Percentiles rank a stretch among this genome's conserved stretches.
phyloP scores from a whole-genome alignment of 768 basidiomycete species.

The Leccinum barrowsii region DNA sequence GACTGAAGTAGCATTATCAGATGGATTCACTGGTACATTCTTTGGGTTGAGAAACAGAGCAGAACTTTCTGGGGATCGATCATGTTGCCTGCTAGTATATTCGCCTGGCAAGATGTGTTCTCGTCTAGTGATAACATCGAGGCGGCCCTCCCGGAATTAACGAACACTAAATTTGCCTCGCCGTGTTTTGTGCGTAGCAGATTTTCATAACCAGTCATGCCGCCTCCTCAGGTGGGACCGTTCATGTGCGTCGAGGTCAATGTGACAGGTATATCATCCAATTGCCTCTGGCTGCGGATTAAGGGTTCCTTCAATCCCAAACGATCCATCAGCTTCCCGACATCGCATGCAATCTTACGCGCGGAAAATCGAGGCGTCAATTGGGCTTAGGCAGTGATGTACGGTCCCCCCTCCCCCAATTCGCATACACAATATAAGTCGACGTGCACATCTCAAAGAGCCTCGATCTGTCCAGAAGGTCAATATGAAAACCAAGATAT shows the following conservation, averaged over 20 bases:
- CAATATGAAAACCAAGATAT: conserved; percentile 5
- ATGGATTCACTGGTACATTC: not conserved
- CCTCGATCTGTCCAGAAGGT: not conserved
- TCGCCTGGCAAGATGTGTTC: not conserved
- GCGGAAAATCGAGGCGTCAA: not conserved
- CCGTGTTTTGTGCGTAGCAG: not conserved
- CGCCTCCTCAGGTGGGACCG: not conserved
- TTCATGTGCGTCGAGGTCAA: not conserved
- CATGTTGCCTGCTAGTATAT: not conserved
- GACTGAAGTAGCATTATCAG: not conserved
- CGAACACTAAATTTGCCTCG: too few species aligned
- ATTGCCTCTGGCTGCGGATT: not conserved
- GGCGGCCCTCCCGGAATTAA: too few species aligned
- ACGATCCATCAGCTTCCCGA: not conserved
- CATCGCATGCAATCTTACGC: not conserved
- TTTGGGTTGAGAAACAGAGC: not conserved
- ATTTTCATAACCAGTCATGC: not conserved
- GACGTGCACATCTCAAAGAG: not conserved
- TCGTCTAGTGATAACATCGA: not conserved
- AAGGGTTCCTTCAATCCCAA: not conserved
- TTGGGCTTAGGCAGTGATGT: not conserved
- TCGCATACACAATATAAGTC: not conserved
- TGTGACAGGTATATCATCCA: not conserved
- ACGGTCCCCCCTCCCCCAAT: not conserved
- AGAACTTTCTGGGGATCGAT: not conserved